Conservation (phyloP, 2,329 filamentous ascomycete species). For the Tothia fuscella region DNA sequence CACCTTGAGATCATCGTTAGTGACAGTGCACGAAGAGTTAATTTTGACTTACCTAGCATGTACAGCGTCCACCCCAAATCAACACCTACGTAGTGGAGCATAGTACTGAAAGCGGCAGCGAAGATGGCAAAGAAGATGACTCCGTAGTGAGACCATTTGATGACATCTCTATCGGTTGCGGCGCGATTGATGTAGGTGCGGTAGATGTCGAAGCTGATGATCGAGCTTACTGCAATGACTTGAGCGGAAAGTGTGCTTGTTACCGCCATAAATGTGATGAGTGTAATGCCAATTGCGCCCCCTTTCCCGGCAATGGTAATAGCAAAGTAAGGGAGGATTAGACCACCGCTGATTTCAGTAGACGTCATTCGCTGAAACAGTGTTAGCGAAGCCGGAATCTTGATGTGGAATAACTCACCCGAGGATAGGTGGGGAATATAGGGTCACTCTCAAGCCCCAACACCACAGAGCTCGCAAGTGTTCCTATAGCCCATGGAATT, state of each 20-base stretch:
- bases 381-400: no score
- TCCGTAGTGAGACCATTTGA: constrained; percentile 40
- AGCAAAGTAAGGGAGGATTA: constrained; percentile 29
- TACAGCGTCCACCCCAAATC: constrained; percentile 44
- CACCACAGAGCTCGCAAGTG: constrained; percentile 37
- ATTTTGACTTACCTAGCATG: no score
- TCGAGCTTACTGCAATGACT: constrained; percentile 42
- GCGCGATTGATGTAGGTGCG: constrained; percentile 36
- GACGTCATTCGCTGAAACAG: constrained; percentile 28
- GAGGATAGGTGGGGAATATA: constrained; percentile 42
- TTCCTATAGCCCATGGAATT: constrained; percentile 43
- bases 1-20: no score
- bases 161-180: constrained; percentile 37
- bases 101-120: constrained; percentile 39
- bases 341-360: constrained; percentile 24
- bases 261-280: constrained; percentile 31
- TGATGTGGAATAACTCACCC: no score
- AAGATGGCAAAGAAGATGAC: constrained; percentile 42
- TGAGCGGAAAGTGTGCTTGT: constrained; percentile 40
- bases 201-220: constrained; percentile 44
- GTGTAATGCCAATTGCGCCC: constrained; percentile 24
- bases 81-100: constrained; percentile 42
- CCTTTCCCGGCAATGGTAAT: constrained; percentile 28
- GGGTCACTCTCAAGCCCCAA: constrained; percentile 36
- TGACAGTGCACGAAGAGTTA: constrained; percentile 16